Conservation (phyloP, 148 eudicot species). For the Heliamphora exappendiculata region DNA sequence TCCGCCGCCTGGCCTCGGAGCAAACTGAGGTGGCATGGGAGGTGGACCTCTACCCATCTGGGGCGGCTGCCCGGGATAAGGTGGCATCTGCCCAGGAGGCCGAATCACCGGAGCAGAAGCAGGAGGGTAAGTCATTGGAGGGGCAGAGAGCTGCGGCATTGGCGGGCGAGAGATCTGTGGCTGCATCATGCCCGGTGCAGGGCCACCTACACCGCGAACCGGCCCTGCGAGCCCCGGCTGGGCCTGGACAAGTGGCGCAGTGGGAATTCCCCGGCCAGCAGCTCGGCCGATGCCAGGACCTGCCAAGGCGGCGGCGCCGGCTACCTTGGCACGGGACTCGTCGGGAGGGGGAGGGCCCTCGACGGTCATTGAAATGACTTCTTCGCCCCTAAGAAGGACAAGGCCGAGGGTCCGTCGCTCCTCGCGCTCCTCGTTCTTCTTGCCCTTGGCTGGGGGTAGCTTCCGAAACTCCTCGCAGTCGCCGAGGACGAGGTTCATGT, state of each 20-base stretch:
- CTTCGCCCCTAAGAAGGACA: slow-evolving; percentile 81
- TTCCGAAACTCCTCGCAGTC: slow-evolving; percentile 94
- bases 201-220: slow-evolving; percentile 84
- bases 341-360: slow-evolving; percentile 98
- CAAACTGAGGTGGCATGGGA: slow-evolving; percentile 37
- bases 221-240: slow-evolving; percentile 92
- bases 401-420: slow-evolving; percentile 93
- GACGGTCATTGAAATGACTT: slow-evolving; percentile 89
- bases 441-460: slow-evolving; percentile 65
- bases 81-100: slow-evolving; percentile 53
- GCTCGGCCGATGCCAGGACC: slow-evolving; percentile 83
- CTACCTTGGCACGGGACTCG: slow-evolving; percentile 58
- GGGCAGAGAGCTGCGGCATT: slow-evolving; percentile 32
- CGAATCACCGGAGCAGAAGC: slow-evolving; percentile 40
- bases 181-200: slow-evolving; percentile 95
- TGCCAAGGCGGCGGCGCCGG: slow-evolving; percentile 32
- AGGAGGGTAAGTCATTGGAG: slow-evolving; percentile 43
- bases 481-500: slow-evolving; percentile 95
- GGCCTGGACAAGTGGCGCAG: slow-evolving; percentile 53
- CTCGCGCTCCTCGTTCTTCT: slow-evolving; percentile 44
- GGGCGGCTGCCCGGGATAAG: slow-evolving; percentile 29
- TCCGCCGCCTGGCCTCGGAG: slow-evolving; percentile 34
- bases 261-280: slow-evolving; percentile 68
- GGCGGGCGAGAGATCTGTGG: slow-evolving; percentile 86
- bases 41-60: slow-evolving; percentile 35